Evolutionary conservation across 495 filamentous ascomycete species (phyloP).

Genomic region (Penicillium daleae): DNA sequence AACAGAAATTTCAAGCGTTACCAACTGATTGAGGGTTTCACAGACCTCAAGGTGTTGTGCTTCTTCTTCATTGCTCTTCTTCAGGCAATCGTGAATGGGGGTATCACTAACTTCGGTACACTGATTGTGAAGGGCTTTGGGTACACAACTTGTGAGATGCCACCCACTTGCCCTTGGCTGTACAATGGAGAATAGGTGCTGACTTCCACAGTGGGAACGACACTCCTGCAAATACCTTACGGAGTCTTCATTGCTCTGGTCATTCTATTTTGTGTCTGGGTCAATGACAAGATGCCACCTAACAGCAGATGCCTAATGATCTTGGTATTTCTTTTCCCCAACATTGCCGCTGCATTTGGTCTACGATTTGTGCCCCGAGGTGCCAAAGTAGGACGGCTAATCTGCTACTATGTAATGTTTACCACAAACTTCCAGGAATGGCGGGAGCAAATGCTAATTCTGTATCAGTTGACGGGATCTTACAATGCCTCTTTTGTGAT

Average conservation of each 20-base stretch:
- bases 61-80: conserved; percentile 39
- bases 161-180: no score
- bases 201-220: conserved; percentile 32
- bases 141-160: conserved; percentile 45
- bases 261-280: conserved; percentile 53
- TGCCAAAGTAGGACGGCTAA: background rate
- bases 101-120: conserved; percentile 60
- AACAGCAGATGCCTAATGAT: conserved; percentile 55
- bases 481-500: background rate
- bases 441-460: background rate
- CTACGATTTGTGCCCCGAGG: background rate
- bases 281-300: conserved; percentile 51
- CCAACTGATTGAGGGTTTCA: conserved; percentile 53
- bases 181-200: background rate
- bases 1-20: conserved; percentile 55
- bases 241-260: conserved; percentile 54
- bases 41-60: conserved; percentile 53
- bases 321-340: conserved; percentile 52
- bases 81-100: conserved; percentile 46
- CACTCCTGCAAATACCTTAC: conserved; percentile 56
- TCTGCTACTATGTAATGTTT: background rate
- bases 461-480: background rate
- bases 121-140: conserved; percentile 62
- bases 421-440: background rate
- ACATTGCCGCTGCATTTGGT: conserved; percentile 34